These are phyloP conservation scores for Cutaneotrichosporon cutaneum DNA, from an alignment of 1,284 basidiomycete genomes.

Conservation along the genomic window DNA sequence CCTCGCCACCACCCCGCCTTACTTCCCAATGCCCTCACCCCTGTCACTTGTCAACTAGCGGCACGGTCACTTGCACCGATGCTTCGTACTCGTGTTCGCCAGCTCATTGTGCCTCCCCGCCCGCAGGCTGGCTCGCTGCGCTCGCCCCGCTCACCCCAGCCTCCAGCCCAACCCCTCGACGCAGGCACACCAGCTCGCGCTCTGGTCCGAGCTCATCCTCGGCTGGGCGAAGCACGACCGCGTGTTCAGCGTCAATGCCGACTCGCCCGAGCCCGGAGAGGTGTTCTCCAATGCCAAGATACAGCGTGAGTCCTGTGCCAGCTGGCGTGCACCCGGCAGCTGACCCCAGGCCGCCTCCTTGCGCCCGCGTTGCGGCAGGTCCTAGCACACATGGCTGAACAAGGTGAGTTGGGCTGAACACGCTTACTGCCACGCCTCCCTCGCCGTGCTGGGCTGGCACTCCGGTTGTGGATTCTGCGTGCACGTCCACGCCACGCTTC, in stretches of 20 bases:
- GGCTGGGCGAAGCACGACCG: slow-evolving; percentile 51
- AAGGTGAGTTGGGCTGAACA: slow-evolving; percentile 32
- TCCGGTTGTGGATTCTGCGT: too few relatives aligned
- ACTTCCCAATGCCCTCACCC: not conserved
- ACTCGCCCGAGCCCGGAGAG: slow-evolving; percentile 37
- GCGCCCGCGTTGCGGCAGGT: slow-evolving; percentile 35
- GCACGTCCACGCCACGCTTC: too few relatives aligned
- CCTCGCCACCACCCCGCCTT: not conserved
- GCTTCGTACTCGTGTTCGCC: too few relatives aligned
- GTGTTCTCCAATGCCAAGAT: slow-evolving; percentile 50
- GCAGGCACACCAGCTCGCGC: slow-evolving; percentile 52
- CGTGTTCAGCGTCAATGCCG: slow-evolving; percentile 52
- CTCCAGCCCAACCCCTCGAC: slow-evolving; percentile 57
- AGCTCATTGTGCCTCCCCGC: too few relatives aligned
- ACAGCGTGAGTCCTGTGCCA: slow-evolving; percentile 36
- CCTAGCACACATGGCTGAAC: slow-evolving; percentile 43
- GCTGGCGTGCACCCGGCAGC: not conserved
- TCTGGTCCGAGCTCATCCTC: slow-evolving; percentile 56
- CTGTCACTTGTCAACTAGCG: too few relatives aligned
- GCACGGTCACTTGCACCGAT: too few relatives aligned
- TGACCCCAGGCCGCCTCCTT: slow-evolving; percentile 36
- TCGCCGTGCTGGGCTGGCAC: not conserved
- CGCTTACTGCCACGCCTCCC: not conserved
- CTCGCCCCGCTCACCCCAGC: slow-evolving; percentile 28
- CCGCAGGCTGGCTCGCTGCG: not conserved